phyloP scores from a whole-genome alignment of 805 yeast species.

The Hanseniaspora valbyensis region DNA sequence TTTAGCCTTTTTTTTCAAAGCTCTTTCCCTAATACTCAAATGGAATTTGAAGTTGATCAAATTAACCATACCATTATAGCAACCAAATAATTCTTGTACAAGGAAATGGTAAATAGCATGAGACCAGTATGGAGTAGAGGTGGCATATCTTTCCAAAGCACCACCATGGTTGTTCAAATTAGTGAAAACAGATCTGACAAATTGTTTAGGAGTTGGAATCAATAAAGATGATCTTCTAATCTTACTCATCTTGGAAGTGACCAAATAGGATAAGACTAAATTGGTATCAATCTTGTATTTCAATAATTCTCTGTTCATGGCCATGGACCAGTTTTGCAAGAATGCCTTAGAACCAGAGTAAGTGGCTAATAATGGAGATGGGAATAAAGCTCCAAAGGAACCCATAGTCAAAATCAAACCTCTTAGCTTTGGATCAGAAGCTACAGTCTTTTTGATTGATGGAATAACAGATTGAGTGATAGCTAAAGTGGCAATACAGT shows the following conservation, averaged over 20 bases:
- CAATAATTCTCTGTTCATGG: conserved; percentile 75
- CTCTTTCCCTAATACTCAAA: conserved; percentile 65
- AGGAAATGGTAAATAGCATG: conserved; percentile 87
- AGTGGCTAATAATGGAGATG: conserved; percentile 84
- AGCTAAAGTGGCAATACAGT: conserved; percentile 71
- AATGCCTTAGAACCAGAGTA: conserved; percentile 96
- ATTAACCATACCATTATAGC: conserved; percentile 61
- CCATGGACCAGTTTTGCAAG: conserved; percentile 83
- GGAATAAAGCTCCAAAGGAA: conserved; percentile 87
- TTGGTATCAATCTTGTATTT: conserved; percentile 70
- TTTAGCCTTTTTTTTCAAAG: conserved; percentile 52
- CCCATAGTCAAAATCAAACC: conserved; percentile 92
- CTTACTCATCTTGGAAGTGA: conserved; percentile 92
- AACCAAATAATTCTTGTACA: conserved; percentile 71
- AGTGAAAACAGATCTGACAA: conserved; percentile 62
- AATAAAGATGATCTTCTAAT: conserved; percentile 60
- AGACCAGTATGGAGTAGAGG: conserved; percentile 83
- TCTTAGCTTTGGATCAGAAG: conserved; percentile 31
- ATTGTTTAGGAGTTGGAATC: conserved; percentile 72
- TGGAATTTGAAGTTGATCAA: conserved; percentile 65
- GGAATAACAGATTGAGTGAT: conserved; percentile 77
- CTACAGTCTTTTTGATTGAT: conserved; percentile 45
- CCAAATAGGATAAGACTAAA: conserved; percentile 74
- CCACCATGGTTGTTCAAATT: conserved; percentile 78
- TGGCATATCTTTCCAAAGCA: conserved; percentile 80